phyloP scores from a whole-genome alignment of 2,329 filamentous ascomycete genomes.

The Mollisiaceae sp. region DNA sequence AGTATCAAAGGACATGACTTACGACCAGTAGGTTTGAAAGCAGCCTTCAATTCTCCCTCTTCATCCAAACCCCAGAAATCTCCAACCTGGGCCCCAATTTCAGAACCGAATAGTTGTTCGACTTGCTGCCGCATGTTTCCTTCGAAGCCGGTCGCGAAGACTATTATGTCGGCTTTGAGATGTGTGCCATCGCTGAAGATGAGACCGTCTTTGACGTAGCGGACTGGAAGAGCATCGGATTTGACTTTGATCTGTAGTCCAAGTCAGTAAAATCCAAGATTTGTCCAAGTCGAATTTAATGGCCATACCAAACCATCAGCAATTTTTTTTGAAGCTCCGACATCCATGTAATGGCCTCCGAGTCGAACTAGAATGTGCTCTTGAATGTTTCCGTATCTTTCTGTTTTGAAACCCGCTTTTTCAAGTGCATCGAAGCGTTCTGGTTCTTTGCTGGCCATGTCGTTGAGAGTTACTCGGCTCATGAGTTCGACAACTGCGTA shows the following conservation, averaged over 20 bases:
- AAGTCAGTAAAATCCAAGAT: not conserved
- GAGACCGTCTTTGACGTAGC: slow-evolving; percentile 32
- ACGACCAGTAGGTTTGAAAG: slow-evolving; percentile 27
- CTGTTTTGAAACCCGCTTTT: slow-evolving; percentile 60
- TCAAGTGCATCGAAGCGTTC: slow-evolving; percentile 53
- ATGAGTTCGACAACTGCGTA: slow-evolving; percentile 14
- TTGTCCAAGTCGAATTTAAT: not conserved
- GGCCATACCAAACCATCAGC: slow-evolving; percentile 55
- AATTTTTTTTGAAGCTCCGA: slow-evolving; percentile 56
- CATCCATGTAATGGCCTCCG: slow-evolving; percentile 62
- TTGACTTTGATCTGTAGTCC: slow-evolving; percentile 31
- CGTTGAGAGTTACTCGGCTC: slow-evolving; percentile 7
- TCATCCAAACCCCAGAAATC: slow-evolving; percentile 54
- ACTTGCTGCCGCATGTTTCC: slow-evolving; percentile 56
- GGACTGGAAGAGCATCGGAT: slow-evolving; percentile 21
- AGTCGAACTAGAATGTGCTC: slow-evolving; percentile 60
- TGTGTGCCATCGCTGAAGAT: slow-evolving; percentile 50
- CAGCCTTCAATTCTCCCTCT: slow-evolving; percentile 49
- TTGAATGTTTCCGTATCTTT: slow-evolving; percentile 60
- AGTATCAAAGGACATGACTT: slow-evolving; percentile 5
- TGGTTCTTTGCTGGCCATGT: slow-evolving; percentile 18
- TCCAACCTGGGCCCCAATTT: slow-evolving; percentile 52
- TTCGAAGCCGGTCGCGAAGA: slow-evolving; percentile 54
- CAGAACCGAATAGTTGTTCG: slow-evolving; percentile 54
- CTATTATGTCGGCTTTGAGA: slow-evolving; percentile 56